Percentiles rank a stretch among this genome's conserved stretches.
phyloP scores from a whole-genome alignment of 2,329 filamentous ascomycete species.

The Fusarium verrucosum region DNA sequence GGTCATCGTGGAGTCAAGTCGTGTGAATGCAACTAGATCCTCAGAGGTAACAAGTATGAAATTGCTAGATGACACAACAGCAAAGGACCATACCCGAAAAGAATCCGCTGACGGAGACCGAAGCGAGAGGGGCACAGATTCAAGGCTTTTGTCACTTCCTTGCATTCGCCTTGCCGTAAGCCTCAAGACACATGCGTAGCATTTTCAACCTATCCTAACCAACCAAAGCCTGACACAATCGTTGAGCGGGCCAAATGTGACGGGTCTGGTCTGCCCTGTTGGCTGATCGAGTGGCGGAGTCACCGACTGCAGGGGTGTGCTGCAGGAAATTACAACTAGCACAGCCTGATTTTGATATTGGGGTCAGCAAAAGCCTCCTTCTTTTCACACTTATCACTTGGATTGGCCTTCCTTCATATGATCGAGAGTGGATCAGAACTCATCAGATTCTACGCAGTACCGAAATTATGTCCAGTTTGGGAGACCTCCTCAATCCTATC shows the following conservation, averaged over 20 bases:
- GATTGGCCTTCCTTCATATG: neutral
- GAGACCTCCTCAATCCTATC: neutral
- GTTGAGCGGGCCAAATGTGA: neutral
- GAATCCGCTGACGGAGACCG: too few relatives aligned
- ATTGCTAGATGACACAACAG: too few relatives aligned
- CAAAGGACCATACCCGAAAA: neutral
- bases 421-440: neutral
- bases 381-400: neutral
- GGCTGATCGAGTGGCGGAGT: neutral
- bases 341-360: slow-evolving; percentile 6
- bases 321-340: neutral
- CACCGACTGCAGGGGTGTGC: neutral
- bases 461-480: neutral
- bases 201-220: neutral
- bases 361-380: neutral
- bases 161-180: neutral
- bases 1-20: neutral
- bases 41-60: neutral
- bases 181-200: neutral
- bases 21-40: neutral
- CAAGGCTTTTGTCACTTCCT: neutral
- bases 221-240: neutral
- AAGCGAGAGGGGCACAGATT: neutral
- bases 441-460: too few relatives aligned
- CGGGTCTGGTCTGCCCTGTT: neutral